These are phyloP conservation scores for Aspergillus sp. DNA, from an alignment of 2,329 filamentous ascomycete genomes.

Conservation along the genomic window DNA sequence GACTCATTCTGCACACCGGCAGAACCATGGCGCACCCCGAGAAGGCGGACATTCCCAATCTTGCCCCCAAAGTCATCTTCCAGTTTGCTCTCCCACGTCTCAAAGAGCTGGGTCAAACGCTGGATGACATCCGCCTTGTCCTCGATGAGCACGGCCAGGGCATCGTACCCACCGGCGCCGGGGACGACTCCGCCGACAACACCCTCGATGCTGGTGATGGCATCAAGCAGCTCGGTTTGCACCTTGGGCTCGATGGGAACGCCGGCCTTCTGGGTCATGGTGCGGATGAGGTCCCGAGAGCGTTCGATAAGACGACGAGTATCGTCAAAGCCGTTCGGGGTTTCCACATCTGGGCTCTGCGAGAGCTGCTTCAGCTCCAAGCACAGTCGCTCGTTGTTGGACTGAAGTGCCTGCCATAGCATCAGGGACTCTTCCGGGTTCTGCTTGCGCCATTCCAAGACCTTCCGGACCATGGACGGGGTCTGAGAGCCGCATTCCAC, in stretches of 20 bases:
- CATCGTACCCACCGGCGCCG: constrained; percentile 91
- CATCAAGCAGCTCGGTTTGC: constrained; percentile 83
- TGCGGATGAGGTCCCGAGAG: constrained; percentile 65
- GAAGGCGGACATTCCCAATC: constrained; percentile 47
- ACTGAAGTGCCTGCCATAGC: constrained; percentile 76
- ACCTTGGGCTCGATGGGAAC: constrained; percentile 87
- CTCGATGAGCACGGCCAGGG: constrained; percentile 75
- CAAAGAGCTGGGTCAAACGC: constrained; percentile 63
- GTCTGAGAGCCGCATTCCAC: constrained; percentile 93
- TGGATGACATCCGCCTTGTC: constrained; percentile 68
- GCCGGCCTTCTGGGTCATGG: constrained; percentile 71
- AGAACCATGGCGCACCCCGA: constrained; percentile 50
- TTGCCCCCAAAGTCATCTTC: constrained; percentile 49
- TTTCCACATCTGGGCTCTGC: constrained; percentile 46
- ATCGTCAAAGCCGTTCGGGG: constrained; percentile 52
- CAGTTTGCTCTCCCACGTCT: constrained; percentile 61
- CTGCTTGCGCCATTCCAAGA: constrained; percentile 75
- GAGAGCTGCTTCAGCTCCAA: constrained; percentile 59
- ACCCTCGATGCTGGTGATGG: constrained; percentile 68
- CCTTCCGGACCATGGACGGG: constrained; percentile 91
- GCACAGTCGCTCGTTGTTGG: constrained; percentile 71
- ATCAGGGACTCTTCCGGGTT: constrained; percentile 60
- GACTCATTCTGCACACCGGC: constrained; percentile 48
- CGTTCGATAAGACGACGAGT: constrained; percentile 54
- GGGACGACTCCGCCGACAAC: constrained; percentile 91